Evolutionary conservation across 2,329 filamentous ascomycete genomes (phyloP), one percentile per base, ranked within the genome.

Genomic region (Colletotrichum tofieldiae): DNA sequence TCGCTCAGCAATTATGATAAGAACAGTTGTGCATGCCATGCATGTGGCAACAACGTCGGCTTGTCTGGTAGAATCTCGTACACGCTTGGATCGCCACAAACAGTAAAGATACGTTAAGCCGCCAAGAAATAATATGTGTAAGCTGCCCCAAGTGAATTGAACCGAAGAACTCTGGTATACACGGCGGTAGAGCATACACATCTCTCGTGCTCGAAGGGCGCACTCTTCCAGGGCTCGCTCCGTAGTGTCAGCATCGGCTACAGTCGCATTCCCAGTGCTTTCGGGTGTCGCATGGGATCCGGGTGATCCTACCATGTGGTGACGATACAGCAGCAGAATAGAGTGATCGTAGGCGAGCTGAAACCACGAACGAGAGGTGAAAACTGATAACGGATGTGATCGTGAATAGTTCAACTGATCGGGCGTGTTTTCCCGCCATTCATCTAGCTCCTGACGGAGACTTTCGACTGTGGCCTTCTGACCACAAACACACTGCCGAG

Each of bases 281-380:
- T 62, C 47, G 0, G 55, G 26, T 41, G 66, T 26, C 0, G 26
- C 6, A 1, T 55, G 58, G 5, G 29, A 41, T 39, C 49, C 32
- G 0, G 32, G 23, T 3, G 51, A 45, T 29, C 58, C 65, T 49
- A 64, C 63, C 58, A 80, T 79, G 67, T 75, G 75, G 29, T 76
- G 75, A 1, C 82, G 77, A 63, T 84, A 83, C 1, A 85, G 75
- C 3, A 84, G 74, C 6, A 84, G 75, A 29, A 84, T 79, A 1
- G 82, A 80, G 67, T 84, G 79, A 66, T 83, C 74, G 58, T 84
- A 84, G 1, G 80, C 80, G 1, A 84, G 75, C 3, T 77, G 70
- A 58, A 84, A 84, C 82, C 82, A 84, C 16, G 79, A 78, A 7
- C 71, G 70, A 0, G 82, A 82, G 0, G 81, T 78, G 69, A 82